Evolutionary conservation across 305 asterid genomes (phyloP).

Genomic region (Solanum hybrid): DNA sequence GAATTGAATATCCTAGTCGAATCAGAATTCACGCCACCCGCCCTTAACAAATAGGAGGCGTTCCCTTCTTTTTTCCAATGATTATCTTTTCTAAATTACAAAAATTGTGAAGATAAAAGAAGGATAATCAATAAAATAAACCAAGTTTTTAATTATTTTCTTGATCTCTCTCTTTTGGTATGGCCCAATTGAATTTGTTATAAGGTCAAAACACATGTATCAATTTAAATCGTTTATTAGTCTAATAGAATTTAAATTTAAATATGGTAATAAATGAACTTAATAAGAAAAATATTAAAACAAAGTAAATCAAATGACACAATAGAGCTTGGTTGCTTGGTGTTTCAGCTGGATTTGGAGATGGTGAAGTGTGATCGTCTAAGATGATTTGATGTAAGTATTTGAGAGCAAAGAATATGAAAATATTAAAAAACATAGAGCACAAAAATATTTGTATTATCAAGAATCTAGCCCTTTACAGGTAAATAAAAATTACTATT

Average conservation of each 20-base stretch:
- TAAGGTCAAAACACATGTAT: not conserved
- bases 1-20: too few species aligned
- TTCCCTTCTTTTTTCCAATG: not conserved
- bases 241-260: not conserved
- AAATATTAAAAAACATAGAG: not conserved
- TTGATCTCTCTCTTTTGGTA: not conserved
- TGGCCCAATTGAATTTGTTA: not conserved
- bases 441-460: not conserved
- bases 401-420: not conserved
- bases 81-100: not conserved
- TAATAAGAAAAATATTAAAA: not conserved
- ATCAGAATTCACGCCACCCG: not conserved
- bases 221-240: not conserved
- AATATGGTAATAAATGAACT: not conserved
- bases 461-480: not conserved
- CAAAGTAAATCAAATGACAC: not conserved
- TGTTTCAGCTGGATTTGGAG: not conserved
- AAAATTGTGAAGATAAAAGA: not conserved
- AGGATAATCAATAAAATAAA: not conserved
- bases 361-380: not conserved
- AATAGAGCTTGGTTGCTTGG: not conserved
- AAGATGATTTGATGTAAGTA: not conserved
- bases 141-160: not conserved
- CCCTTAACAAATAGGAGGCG: not conserved
- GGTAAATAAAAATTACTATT: not conserved